Conservation (phyloP, 31 red algal genomes). For the Asparagopsis taxiformis region DNA sequence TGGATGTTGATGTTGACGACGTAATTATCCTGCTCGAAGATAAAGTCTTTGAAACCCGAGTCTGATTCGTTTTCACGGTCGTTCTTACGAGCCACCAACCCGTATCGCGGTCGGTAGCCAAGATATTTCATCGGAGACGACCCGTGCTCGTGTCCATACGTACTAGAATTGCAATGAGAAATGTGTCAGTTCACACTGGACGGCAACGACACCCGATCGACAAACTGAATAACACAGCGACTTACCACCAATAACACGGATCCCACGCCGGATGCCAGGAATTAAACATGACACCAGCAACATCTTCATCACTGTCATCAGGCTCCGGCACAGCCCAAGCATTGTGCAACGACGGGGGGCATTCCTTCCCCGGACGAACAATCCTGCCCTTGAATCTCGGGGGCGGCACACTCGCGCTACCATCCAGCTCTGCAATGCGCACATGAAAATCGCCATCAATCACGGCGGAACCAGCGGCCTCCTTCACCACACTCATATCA, state of each 20-base stretch:
- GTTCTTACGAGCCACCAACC: conserved; percentile 13
- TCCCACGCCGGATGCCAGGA: conserved; percentile 15
- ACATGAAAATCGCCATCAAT: neutral
- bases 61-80: conserved; percentile 8
- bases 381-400: neutral
- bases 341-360: neutral
- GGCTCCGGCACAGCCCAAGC: neutral
- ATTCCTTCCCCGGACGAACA: neutral
- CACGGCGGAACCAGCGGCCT: neutral
- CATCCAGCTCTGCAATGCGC: conserved; percentile 9
- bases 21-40: neutral
- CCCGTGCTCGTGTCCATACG: conserved; percentile 14
- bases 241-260: conserved; percentile 7
- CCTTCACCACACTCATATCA: neutral
- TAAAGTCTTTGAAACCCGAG: conserved; percentile 9
- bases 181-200: too few species aligned
- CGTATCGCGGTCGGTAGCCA: neutral
- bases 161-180: too few species aligned
- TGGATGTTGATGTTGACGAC: conserved; percentile 7
- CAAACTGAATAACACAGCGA: neutral
- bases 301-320: neutral
- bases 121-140: neutral
- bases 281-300: neutral
- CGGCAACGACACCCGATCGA: neutral
- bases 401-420: neutral